Evolutionary conservation across 2,329 filamentous ascomycete species (phyloP), one percentile per base, ranked within the genome.

Genomic region (Diaporthe ampelina): DNA sequence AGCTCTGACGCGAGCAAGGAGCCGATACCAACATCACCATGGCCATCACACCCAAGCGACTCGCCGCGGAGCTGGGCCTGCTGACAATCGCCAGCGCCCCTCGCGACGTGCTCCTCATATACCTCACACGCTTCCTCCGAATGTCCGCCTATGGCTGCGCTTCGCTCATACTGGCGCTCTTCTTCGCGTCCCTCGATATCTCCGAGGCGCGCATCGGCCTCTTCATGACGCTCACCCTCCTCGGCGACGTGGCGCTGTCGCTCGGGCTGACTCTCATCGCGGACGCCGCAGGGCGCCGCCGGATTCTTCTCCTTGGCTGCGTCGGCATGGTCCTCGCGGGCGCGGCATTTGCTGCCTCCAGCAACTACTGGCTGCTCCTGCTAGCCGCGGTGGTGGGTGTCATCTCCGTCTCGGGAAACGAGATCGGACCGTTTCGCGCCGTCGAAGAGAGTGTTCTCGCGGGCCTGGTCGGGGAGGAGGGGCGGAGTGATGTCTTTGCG

Each of bases 221-320:
- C 0, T 93, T 93, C 82, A 92, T 93, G 91, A 92, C 90, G 0
- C 79, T 92, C 76, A 93, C 91, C 0, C 81, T 93, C 21, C 82
- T 86, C 19, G 91, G 91, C 35, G 91, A 93, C 80, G 86, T 89
- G 5, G 78, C 85, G 56, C 88, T 92, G 75, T 91, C 90, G 78
- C 87, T 92, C 73, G 50, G 89, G 29, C 84, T 93, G 61, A 91
- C 91, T 0, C 78, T 90, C 8, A 84, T 91, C 75, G 89, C 91
- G 35, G 91, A 93, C 81, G 83, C 83, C 0, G 78, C 91, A 68
- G 91, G 91, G 4, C 85, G 91, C 35, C 85, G 86, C 68, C 83
- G 82, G 8, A 85, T 90, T n/a, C 83, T 93, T 5, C 83, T 86
- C 0, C 77, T 87, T 4, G 91, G 91, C 1, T 89, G 90, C 1